A percentile compares a stretch with the other conserved stretches of the same genome.
Conservation (phyloP, 2,329 filamentous ascomycete genomes). For the Xylaria sp. region DNA sequence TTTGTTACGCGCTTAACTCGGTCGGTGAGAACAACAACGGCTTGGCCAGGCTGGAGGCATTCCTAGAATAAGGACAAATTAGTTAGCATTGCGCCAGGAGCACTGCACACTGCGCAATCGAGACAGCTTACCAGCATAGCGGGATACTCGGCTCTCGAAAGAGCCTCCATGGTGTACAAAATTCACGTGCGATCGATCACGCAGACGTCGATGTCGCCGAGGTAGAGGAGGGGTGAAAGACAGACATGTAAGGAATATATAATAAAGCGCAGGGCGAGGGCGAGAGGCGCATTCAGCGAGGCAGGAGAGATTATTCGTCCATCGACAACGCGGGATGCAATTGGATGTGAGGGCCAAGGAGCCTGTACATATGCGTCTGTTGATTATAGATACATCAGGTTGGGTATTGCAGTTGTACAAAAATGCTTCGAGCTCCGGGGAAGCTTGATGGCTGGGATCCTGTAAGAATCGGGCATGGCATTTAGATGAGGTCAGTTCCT, state of each 20-base stretch:
- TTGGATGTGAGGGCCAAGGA: constrained; percentile 13
- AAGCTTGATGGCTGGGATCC: constrained; percentile 35
- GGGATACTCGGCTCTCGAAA: constrained; percentile 91
- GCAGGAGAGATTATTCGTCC: constrained; percentile 33
- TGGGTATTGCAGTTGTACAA: constrained; percentile 10
- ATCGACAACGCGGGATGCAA: constrained; percentile 30
- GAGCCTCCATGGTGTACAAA: constrained; percentile 71
- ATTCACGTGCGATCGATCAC: constrained; percentile 45
- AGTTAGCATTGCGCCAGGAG: constrained; percentile 37
- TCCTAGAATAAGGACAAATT: constrained; percentile 64
- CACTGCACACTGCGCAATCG: neutral
- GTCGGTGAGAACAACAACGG: constrained; percentile 83
- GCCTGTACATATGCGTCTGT: constrained; percentile 23
- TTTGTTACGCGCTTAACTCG: constrained; percentile 87
- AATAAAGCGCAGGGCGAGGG: constrained; percentile 30
- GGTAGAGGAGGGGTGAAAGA: constrained; percentile 45
- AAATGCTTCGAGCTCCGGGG: constrained; percentile 30
- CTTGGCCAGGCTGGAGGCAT: constrained; percentile 82
- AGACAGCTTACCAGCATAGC: constrained; percentile 82
- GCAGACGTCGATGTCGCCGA: constrained; percentile 45
- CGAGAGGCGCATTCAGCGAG: constrained; percentile 27
- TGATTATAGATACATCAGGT: constrained; percentile 33
- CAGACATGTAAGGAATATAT: constrained; percentile 42
- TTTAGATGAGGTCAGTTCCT: constrained; percentile 37
- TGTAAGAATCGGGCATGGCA: constrained; percentile 28